These are phyloP conservation scores for Hypsizygus ulmarius DNA, from an alignment of 1,284 basidiomycete species.

Conservation along the genomic window DNA sequence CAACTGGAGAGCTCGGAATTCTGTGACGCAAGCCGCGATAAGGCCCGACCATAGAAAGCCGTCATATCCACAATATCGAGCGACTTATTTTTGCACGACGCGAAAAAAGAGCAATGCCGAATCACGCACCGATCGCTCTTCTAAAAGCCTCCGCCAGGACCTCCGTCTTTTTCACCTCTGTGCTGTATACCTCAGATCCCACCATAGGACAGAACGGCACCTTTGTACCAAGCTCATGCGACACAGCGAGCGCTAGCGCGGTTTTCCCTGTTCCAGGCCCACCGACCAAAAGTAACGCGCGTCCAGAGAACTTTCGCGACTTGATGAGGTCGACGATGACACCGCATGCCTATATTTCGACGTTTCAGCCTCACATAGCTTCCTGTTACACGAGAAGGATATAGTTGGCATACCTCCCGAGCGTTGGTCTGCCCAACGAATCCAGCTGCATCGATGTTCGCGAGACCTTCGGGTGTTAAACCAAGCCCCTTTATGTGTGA, in stretches of 20 bases:
- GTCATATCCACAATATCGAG: too few relatives aligned
- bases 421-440: constrained; percentile 92
- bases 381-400: too few relatives aligned
- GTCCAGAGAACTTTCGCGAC: constrained; percentile 88
- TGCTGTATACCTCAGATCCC: constrained; percentile 94
- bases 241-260: constrained; percentile 89
- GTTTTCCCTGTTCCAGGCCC: constrained; percentile 96
- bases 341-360: constrained; percentile 70
- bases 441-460: constrained; percentile 72
- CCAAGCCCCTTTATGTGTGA: constrained; percentile 97
- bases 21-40: too few relatives aligned
- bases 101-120: not conserved
- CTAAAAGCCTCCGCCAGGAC: constrained; percentile 96
- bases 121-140: constrained; percentile 84
- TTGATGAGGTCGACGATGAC: constrained; percentile 91
- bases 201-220: constrained; percentile 99
- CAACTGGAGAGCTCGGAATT: too few relatives aligned
- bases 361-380: not conserved
- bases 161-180: constrained; percentile 99
- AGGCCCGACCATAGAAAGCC: too few relatives aligned
- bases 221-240: constrained; percentile 91
- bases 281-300: constrained; percentile 84
- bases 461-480: constrained; percentile 81
- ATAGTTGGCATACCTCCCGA: constrained; percentile 67
- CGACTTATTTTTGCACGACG: too few relatives aligned